Evolutionary conservation across 495 filamentous ascomycete genomes (phyloP), one percentile per base, ranked within the genome.

Genomic region (Hypoxylon subgilvum): DNA sequence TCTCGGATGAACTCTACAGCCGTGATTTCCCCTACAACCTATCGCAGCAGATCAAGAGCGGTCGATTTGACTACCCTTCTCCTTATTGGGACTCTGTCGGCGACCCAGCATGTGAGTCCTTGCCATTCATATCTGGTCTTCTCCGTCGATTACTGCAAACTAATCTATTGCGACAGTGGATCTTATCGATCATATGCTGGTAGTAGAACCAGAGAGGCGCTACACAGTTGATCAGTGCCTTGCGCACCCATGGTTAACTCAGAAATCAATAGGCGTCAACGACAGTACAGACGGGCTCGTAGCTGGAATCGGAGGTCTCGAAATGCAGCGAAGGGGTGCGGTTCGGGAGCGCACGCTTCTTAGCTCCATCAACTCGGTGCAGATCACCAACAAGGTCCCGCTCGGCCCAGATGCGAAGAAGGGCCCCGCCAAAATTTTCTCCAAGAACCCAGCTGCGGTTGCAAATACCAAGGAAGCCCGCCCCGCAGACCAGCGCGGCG

Each of bases 41-140:
- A 12, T 87, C 89, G 0, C 90, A 99, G 58, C 84, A 97, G 74
- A 99, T 99, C 73, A 89, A 88, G 68, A 80, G 83, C 68, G 95
- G 88, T 4, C 82, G 82, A 36, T 97, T 96, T 61, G 90, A 97
- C 71, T 99, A 96, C 61, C 95, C 95, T 1, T 93, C 90, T 1
- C 95, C 95, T 12, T 99, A 97, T 71, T 99, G 95, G 95, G 94
- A 97, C 72, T 84, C 86, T 3, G 87, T 99, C 52, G 88, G 85
- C 52, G 95, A 99, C 52, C 82, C 88, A 32, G 95, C 93, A 3
- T 70, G 76, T 80, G 69, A 71, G 78, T 70, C 9, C 4, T 9
- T 12, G 5, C 4, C 28, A 19, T 32, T 25, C 23, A 18, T 2
- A 18, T 0, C 14, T 22, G 14, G 6, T 32, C 2, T 5, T 9